Base-by-base conservation (phyloP, 1,284 basidiomycete species). In the Malassezia japonica region DNA sequence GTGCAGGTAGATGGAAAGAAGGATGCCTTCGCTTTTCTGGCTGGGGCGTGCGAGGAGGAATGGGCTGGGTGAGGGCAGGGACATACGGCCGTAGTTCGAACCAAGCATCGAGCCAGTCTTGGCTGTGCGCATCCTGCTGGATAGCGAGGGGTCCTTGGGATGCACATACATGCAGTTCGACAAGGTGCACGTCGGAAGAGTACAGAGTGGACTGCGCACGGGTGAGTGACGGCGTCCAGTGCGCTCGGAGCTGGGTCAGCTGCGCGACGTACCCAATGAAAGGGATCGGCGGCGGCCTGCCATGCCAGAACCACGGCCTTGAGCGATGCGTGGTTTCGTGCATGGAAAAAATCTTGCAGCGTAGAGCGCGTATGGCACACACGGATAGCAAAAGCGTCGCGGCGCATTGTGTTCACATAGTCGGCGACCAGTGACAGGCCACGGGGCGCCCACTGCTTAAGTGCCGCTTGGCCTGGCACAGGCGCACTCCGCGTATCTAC, bases 341-440 rank as follows among this genome's bases (percentile, higher is more conserved):
- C n/a, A n/a, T n/a, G n/a, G n/a, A n/a, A n/a, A n/a, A n/a, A n/a
- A n/a, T n/a, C n/a, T n/a, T n/a, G n/a, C n/a, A n/a, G n/a, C n/a
- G n/a, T n/a, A n/a, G n/a, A n/a, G n/a, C n/a, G n/a, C n/a, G n/a
- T n/a, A n/a, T n/a, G n/a, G n/a, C n/a, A n/a, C n/a, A n/a, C n/a
- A n/a, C n/a, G n/a, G n/a, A n/a, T n/a, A n/a, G n/a, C 12, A n/a
- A n/a, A n/a, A n/a, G n/a, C n/a, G n/a, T 27, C 25, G 27, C n/a
- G 10, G 7, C 12, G 12, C 3, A 10, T 6, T 4, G 16, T 20
- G 16, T 4, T 10, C 10, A 31, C 6, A 9, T 37, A 40, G 21
- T 51, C 43, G 20, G 31, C 37, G 3, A 51, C 25, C n/a, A 51
- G 43, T n/a, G 44, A 41, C 13, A 51, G 24, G 4, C 49, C 49